These are phyloP conservation scores for Salix caprea DNA, from an alignment of 345 rosid genomes.

Conservation along the genomic window DNA sequence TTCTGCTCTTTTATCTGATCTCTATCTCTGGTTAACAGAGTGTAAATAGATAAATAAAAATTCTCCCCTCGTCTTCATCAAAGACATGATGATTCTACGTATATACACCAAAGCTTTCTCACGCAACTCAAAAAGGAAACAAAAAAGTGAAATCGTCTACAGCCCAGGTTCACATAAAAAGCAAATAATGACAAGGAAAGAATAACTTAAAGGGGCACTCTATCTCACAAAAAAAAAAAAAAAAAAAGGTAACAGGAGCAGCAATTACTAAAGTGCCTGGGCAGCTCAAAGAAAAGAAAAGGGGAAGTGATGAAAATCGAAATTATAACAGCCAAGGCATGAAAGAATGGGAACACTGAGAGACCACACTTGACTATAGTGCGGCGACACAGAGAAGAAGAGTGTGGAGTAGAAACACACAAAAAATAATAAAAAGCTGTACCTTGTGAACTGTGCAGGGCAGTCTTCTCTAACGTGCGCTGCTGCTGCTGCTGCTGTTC, in stretches of 20 bases:
- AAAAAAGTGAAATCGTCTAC: conserved; percentile 18
- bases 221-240: too few relatives aligned
- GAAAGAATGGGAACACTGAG: conserved; percentile 11
- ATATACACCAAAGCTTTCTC: conserved; percentile 29
- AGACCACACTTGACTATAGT: conserved; percentile 14
- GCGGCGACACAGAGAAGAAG: background rate
- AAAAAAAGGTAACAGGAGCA: background rate
- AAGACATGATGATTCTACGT: conserved; percentile 10
- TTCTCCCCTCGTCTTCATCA: conserved; percentile 12
- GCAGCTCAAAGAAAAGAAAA: background rate
- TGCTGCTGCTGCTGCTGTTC: background rate
- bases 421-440: background rate
- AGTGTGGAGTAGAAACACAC: background rate
- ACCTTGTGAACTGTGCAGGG: background rate
- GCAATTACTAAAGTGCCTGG: background rate
- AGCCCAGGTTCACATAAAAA: conserved; percentile 28
- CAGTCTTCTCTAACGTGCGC: background rate
- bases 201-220: conserved; percentile 1
- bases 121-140: conserved; percentile 8
- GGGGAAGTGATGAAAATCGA: background rate
- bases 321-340: background rate
- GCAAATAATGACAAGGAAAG: background rate
- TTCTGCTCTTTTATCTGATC: conserved; percentile 9
- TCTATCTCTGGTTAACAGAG: conserved; percentile 17
- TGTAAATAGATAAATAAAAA: background rate